These are phyloP conservation scores for Ruellia speciosa DNA, from an alignment of 305 asterid genomes.

Conservation along the genomic window DNA sequence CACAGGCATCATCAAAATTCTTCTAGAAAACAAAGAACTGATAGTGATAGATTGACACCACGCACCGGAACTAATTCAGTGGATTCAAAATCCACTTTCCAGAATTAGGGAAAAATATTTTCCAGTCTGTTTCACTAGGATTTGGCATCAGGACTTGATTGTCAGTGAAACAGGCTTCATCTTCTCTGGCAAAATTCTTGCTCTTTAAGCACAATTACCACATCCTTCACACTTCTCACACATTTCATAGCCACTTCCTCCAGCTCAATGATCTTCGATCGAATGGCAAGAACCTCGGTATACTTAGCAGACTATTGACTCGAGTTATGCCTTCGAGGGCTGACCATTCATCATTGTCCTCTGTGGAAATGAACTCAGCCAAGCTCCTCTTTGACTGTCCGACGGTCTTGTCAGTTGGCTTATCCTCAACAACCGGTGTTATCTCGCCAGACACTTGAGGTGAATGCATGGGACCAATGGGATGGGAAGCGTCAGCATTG, in stretches of 20 bases:
- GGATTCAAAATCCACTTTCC: too few relatives aligned
- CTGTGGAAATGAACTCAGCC: slow-evolving; percentile 78
- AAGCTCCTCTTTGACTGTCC: slow-evolving; percentile 89
- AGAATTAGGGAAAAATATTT: too few relatives aligned
- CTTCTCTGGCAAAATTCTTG: too few relatives aligned
- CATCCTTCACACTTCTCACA: not conserved
- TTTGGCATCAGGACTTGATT: too few relatives aligned
- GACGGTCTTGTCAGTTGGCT: slow-evolving; percentile 24
- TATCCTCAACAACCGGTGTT: slow-evolving; percentile 52
- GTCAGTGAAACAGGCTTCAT: too few relatives aligned
- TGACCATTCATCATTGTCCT: slow-evolving; percentile 92
- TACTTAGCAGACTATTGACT: slow-evolving; percentile 82
- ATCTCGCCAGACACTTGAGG: slow-evolving; percentile 52
- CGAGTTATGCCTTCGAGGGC: slow-evolving; percentile 90
- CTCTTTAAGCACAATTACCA: too few relatives aligned
- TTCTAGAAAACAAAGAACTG: too few relatives aligned
- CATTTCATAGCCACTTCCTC: slow-evolving; percentile 71
- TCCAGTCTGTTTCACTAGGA: too few relatives aligned
- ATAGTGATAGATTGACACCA: too few relatives aligned
- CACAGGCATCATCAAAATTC: too few relatives aligned
- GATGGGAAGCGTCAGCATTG: slow-evolving; percentile 20
- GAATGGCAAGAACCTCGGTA: slow-evolving; percentile 81
- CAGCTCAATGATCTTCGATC: slow-evolving; percentile 64
- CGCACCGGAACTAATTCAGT: too few relatives aligned
- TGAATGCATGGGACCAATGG: slow-evolving; percentile 20